Evolutionary conservation across 108 stramenopile genomes (phyloP).

Genomic region (Chaetoceros tenuissimus): DNA sequence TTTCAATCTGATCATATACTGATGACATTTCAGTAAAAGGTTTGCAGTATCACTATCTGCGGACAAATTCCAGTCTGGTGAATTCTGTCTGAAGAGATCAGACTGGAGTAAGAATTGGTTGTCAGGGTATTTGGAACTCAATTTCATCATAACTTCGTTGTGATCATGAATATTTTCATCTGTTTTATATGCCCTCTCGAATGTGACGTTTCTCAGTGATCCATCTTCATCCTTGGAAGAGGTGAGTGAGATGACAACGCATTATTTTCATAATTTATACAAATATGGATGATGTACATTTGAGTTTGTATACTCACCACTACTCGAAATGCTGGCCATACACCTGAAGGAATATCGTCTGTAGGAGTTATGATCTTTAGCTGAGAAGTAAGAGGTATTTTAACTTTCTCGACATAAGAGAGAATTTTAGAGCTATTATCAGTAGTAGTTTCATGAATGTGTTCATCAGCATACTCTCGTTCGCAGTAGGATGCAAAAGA

Average conservation of each 20-base stretch:
- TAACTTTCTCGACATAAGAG: conserved; percentile 39
- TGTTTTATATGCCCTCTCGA: background rate
- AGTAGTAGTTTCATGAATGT: too few species aligned
- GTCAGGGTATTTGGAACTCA: conserved; percentile 24
- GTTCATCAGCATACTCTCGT: too few species aligned
- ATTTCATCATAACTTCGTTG: conserved; percentile 14
- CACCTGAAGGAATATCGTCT: conserved; percentile 57
- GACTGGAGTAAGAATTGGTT: conserved; percentile 25
- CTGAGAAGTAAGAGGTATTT: conserved; percentile 58
- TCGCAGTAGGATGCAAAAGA: too few species aligned
- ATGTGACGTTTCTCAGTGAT: background rate
- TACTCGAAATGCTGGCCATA: conserved; percentile 81
- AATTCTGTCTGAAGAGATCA: conserved; percentile 18
- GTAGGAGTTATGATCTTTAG: conserved; percentile 59
- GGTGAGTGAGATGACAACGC: background rate
- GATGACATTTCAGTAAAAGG: conserved; percentile 54
- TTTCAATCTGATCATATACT: conserved; percentile 85
- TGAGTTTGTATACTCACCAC: conserved; percentile 46
- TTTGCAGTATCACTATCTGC: conserved; percentile 49
- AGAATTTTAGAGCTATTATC: too few species aligned
- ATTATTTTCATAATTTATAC: background rate
- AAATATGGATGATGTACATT: background rate
- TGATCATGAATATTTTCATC: background rate
- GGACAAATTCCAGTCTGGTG: conserved; percentile 27
- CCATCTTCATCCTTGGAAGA: background rate